Evolutionary conservation across 345 rosid species (phyloP), one percentile per base, ranked within the genome.

Genomic region (Eutrema yunnanense): DNA sequence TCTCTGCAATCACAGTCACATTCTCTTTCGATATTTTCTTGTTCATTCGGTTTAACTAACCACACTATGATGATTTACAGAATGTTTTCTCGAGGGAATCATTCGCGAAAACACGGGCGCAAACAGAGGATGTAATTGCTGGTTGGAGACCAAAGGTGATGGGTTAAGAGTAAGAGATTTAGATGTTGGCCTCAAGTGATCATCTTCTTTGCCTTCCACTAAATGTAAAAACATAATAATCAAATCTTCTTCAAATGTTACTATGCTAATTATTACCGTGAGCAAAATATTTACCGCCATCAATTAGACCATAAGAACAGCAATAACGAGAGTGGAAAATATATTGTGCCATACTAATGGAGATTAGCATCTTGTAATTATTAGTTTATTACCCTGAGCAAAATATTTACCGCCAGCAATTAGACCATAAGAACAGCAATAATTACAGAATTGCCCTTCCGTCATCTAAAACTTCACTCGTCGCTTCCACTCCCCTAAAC

Each of bases 71-170:
- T 78, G 36, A 33, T 77, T 14, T 58, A 12, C 96, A 95, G 97
- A 82, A 64, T 57, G 75, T 95, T 40, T 91, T 89, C 85, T 87
- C 93, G 3, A 63, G 79, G 83, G 96, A 91, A 10, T 95, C 97
- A 0, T 91, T 91, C 8, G 33, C 59, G 30, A 91, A 87, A 48
- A 91, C 99, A 3, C 81, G 77, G 9, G 96, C 93, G 11, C 87
- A 83, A 41, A 86, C 80, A 9, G 95, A 91, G 73, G 97, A 94
- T 69, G 92, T 91, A 2, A 77, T 94, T 55, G 95, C 86, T 13
- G 97, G 98, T 64, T 94, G 98, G 98, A 92, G 78, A 72, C 93
- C 96, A 16, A 91, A 91, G 80, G 96, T 91, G 54, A 62, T 82
- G 85, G 92, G 86, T 63, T 91, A 71, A 82, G 51, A 67, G 40